Conservation (phyloP, 2,329 filamentous ascomycete species). For the Rutstroemia sp. region DNA sequence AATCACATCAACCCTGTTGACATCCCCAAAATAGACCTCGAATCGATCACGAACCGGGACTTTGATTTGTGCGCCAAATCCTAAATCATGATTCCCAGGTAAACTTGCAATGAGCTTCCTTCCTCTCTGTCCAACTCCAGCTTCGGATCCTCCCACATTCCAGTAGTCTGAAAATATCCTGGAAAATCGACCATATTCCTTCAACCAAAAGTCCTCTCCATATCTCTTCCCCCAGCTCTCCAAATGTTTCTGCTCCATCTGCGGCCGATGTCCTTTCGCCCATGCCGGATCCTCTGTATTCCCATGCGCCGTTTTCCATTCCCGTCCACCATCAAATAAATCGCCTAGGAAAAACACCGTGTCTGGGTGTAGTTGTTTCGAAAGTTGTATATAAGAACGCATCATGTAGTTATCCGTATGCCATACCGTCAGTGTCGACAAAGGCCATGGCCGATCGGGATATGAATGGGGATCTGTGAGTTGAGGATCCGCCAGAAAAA, state of each 20-base stretch:
- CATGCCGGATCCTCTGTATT: conserved; percentile 52
- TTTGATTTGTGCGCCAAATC: conserved; percentile 82
- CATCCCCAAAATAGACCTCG: conserved; percentile 78
- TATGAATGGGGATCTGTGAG: conserved; percentile 71
- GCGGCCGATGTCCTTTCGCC: conserved; percentile 44
- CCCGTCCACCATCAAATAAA: conserved; percentile 88
- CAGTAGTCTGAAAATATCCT: conserved; percentile 72
- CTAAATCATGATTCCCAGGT: conserved; percentile 92
- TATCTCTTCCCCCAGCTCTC: conserved; percentile 69
- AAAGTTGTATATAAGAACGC: conserved; percentile 72
- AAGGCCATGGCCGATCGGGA: conserved; percentile 61
- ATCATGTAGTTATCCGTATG: conserved; percentile 89
- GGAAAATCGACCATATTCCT: conserved; percentile 81
- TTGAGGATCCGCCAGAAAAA: conserved; percentile 65
- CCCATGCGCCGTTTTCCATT: conserved; percentile 73
- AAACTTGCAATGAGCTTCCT: conserved; percentile 76
- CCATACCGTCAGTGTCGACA: conserved; percentile 56
- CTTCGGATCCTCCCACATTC: conserved; percentile 47
- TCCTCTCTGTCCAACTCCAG: conserved; percentile 54
- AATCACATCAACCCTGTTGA: conserved; percentile 84
- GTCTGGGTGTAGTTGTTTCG: conserved; percentile 70
- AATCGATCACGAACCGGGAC: conserved; percentile 75
- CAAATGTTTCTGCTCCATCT: conserved; percentile 45
- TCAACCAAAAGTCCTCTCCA: conserved; percentile 74
- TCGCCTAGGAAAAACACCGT: conserved; percentile 89